A percentile compares a stretch with the other conserved stretches of the same genome.
phyloP scores from a whole-genome alignment of 768 basidiomycete genomes.

The Hemileccinum impolitum region DNA sequence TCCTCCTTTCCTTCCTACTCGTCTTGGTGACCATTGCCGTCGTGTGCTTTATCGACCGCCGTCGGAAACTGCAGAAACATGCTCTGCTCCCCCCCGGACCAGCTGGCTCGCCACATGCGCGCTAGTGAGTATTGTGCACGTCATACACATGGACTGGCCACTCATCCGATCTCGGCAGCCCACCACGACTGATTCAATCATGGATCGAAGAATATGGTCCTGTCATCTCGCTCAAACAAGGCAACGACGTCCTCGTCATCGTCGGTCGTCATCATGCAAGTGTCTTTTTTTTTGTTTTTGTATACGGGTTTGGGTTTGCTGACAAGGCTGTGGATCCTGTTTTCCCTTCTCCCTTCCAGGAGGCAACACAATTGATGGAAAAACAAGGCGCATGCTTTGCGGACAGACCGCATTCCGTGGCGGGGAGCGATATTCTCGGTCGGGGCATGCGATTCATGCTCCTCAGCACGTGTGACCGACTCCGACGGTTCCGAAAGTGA shows the following conservation, averaged over 20 bases:
- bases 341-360: conserved; percentile 6
- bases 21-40: not conserved
- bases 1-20: not conserved
- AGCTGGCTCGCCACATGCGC: conserved; percentile 17
- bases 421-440: conserved; percentile 54
- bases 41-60: conserved; percentile 7
- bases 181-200: conserved; percentile 16
- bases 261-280: conserved; percentile 20
- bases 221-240: conserved; percentile 23
- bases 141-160: not conserved
- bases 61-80: conserved; percentile 5
- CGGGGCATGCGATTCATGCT: conserved; percentile 57
- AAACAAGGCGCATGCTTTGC: conserved; percentile 50
- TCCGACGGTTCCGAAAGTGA: conserved; percentile 56
- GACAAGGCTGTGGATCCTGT: not conserved
- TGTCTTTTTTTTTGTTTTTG: not conserved
- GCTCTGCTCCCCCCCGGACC: conserved; percentile 20
- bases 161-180: conserved; percentile 1
- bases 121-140: conserved; percentile 9
- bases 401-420: conserved; percentile 50
- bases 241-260: conserved; percentile 25
- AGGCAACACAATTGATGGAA: conserved; percentile 57
- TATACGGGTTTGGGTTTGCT: too few species aligned
- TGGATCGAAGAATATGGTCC: conserved; percentile 30
- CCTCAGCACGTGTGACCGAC: conserved; percentile 50